Evolutionary conservation across 768 basidiomycete genomes (phyloP), one percentile per base, ranked within the genome.

Genomic region (Boletellus emodensis): DNA sequence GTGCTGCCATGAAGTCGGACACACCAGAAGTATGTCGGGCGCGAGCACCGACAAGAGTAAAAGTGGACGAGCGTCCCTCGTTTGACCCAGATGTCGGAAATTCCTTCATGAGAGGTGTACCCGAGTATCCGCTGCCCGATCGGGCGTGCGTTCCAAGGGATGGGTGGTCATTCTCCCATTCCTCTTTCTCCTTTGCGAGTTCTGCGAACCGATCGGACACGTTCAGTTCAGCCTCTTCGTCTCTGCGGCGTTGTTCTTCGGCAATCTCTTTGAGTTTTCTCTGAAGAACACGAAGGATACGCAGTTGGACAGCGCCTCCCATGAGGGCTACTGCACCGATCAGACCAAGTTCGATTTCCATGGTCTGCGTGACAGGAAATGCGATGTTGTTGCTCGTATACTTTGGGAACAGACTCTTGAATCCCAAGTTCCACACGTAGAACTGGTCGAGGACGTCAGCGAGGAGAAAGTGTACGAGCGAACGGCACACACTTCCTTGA

Each of bases 401-500:
- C 59, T 87, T 89, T 10, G 88, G 83, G 68, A 94, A 97, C 26
- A 97, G 70, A 5, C 72, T 61, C 2, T 72, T 76, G 71, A 94
- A 96, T 36, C 95, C 95, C 45, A 98, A 74, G 66, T 96, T 98
- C 84, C 89, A 96, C 44, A 96, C 75, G 70, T 96, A 97, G 71
- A 96, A 96, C 90, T 95, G 53, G 45, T 26, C 46, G 18, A 33
- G 46, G 51, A 51, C 22, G 53, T 59, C 44, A 60, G 53, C 24
- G 7, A n/a, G 13, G 22, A 13, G 44, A 28, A 9, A 35, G 6
- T 4, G 24, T 17, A 42, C 46, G 13, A 35, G 30, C 32, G 35
- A 18, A 12, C 8, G 17, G 30, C 43, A 54, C 71, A 71, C 57
- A 88, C 92, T 82, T 96, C 94, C 73, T 97, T 97, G 46, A 97